Percentiles rank a stretch among this genome's conserved stretches.
These are phyloP conservation scores for Metarhizium guizhouense DNA, from an alignment of 2,329 filamentous ascomycete species.

Conservation along the genomic window DNA sequence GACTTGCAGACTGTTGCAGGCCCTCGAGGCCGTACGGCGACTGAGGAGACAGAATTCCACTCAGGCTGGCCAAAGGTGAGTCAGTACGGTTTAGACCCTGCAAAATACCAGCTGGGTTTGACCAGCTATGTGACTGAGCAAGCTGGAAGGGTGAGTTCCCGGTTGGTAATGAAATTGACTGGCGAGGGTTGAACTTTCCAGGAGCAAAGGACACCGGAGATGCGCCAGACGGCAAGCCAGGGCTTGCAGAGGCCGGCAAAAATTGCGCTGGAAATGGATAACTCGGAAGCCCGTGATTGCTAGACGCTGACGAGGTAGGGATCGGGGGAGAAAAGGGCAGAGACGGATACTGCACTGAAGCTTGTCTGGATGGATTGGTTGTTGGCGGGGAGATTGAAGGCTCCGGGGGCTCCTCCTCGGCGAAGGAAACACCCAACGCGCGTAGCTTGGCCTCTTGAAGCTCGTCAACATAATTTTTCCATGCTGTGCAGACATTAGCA, in stretches of 20 bases:
- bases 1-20: slow-evolving; percentile 31
- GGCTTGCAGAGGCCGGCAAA: slow-evolving; percentile 53
- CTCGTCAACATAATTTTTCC: slow-evolving; percentile 71
- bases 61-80: slow-evolving; percentile 52
- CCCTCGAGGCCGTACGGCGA: slow-evolving; percentile 53
- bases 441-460: slow-evolving; percentile 87
- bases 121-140: slow-evolving; percentile 51
- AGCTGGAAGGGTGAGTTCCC: slow-evolving; percentile 60
- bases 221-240: slow-evolving; percentile 53
- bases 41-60: slow-evolving; percentile 51
- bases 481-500: slow-evolving; percentile 29
- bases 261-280: slow-evolving; percentile 52
- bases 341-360: slow-evolving; percentile 65
- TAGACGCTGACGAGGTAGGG: slow-evolving; percentile 68
- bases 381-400: slow-evolving; percentile 58
- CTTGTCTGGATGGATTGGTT: slow-evolving; percentile 54
- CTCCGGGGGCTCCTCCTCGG: slow-evolving; percentile 59
- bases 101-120: slow-evolving; percentile 46
- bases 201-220: slow-evolving; percentile 64
- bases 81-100: slow-evolving; percentile 45
- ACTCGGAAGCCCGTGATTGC: slow-evolving; percentile 49
- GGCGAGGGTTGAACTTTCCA: slow-evolving; percentile 57
- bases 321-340: slow-evolving; percentile 78
- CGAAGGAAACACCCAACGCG: slow-evolving; percentile 78
- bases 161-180: slow-evolving; percentile 60